Evolutionary conservation across 768 basidiomycete genomes (phyloP), one percentile per base, ranked within the genome.

Genomic region (Pholiota conissans): DNA sequence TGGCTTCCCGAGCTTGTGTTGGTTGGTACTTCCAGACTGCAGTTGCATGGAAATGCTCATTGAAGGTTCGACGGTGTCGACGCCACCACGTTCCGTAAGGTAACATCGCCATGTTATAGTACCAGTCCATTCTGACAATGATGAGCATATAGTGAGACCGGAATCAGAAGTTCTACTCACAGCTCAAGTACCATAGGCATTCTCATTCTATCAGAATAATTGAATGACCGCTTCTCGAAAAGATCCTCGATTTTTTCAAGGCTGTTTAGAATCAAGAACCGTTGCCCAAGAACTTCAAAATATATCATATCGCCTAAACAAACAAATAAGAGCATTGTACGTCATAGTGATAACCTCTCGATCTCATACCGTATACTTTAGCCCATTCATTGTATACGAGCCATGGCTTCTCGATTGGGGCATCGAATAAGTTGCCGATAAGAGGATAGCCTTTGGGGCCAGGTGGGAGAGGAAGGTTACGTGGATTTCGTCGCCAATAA

Each of bases 281-380:
- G 61, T 29, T 67, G 66, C 13, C 69, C 80, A 3, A 85, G 66
- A 27, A 82, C 73, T 50, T 75, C 74, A 51, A 84, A 71, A 61
- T 78, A 81, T 1, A 84, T 75, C 57, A 86, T 69, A 56, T 83
- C 81, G 13, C 85, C 85, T 84, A 48, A 3, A 1, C 18, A 27
- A 53, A 34, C 35, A 42, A n/a, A 11, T 46, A 18, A 47, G 3
- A 45, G 42, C 18, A 22, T 30, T 3, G n/a, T n/a, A n/a, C n/a
- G n/a, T 18, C 34, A 13, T 16, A 16, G 9, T n/a, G 5, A 30
- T 30, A 11, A 20, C 27, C 27, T 14, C 16, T 42, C 26, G 16
- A 49, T 49, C 3, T n/a, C 56, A 26, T 42, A 73, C 73, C 72
- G 56, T 73, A 75, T 18, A 63, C 59, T 42, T 68, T 69, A 6